Evolutionary conservation across 2,329 filamentous ascomycete species (phyloP).

Genomic region (Fusarium praegraminearum): DNA sequence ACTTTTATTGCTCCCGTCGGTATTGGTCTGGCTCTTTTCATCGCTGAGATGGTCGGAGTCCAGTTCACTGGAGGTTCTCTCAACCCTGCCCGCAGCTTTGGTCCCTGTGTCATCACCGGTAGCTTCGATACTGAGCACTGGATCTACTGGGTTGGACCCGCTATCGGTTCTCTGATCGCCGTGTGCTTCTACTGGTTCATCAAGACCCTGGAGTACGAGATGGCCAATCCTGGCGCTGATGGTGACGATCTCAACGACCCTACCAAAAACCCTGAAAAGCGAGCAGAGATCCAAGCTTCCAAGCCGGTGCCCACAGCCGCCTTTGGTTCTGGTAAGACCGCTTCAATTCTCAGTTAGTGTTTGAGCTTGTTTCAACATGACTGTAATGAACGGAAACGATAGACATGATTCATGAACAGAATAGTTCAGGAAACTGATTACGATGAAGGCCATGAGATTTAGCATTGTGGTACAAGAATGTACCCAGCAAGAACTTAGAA

Average conservation of each 20-base stretch:
- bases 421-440: neutral
- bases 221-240: constrained; percentile 62
- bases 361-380: constrained; percentile 10
- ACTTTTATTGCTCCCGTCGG: constrained; percentile 63
- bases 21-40: constrained; percentile 61
- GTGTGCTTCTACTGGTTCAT: constrained; percentile 56
- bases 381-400: constrained; percentile 8
- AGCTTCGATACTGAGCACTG: constrained; percentile 59
- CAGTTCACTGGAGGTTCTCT: constrained; percentile 63
- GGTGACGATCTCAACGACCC: constrained; percentile 59
- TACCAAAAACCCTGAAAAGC: constrained; percentile 58
- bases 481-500: neutral
- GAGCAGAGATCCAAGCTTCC: constrained; percentile 45
- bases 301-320: constrained; percentile 28
- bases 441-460: neutral
- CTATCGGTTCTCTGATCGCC: constrained; percentile 52
- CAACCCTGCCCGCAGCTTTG: constrained; percentile 61
- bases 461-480: neutral
- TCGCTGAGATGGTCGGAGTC: constrained; percentile 60
- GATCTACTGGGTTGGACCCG: constrained; percentile 60
- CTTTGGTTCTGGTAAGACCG: constrained; percentile 38
- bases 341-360: constrained; percentile 40
- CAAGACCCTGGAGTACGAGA: constrained; percentile 58
- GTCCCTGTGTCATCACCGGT: constrained; percentile 58
- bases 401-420: constrained; percentile 7